Conservation (phyloP, 345 rosid species). For the Boechera retrofracta region DNA sequence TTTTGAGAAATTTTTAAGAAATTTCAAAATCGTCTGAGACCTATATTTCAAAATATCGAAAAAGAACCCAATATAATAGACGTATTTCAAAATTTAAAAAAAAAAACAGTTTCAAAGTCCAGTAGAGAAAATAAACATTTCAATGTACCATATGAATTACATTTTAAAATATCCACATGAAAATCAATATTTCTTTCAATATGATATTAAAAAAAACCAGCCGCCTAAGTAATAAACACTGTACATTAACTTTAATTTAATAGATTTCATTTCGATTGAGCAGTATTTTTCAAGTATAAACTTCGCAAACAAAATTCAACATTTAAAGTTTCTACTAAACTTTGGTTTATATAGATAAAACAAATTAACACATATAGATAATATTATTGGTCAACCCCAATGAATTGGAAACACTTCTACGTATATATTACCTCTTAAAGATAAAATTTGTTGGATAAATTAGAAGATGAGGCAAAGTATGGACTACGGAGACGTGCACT, state of each 20-base stretch:
- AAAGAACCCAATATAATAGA: too few relatives aligned
- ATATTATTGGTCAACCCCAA: slow-evolving; percentile 17
- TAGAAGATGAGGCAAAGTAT: slow-evolving; percentile 40
- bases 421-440: background rate
- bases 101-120: too few relatives aligned
- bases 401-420: background rate
- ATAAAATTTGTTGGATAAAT: slow-evolving; percentile 18
- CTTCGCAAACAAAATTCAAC: background rate
- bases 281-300: background rate
- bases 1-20: too few relatives aligned
- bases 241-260: background rate
- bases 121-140: background rate
- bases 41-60: too few relatives aligned
- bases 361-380: background rate
- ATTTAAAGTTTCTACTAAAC: background rate
- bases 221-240: background rate
- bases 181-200: background rate
- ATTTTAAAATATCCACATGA: background rate
- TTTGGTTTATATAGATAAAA: background rate
- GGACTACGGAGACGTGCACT: slow-evolving; percentile 45
- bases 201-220: background rate
- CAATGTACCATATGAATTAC: background rate
- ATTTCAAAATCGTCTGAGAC: too few relatives aligned
- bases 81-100: too few relatives aligned
- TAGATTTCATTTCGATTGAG: background rate